These are phyloP conservation scores for Phytopythium cucurbitacearum DNA, from an alignment of 352 stramenopile genomes.

Conservation along the genomic window DNA sequence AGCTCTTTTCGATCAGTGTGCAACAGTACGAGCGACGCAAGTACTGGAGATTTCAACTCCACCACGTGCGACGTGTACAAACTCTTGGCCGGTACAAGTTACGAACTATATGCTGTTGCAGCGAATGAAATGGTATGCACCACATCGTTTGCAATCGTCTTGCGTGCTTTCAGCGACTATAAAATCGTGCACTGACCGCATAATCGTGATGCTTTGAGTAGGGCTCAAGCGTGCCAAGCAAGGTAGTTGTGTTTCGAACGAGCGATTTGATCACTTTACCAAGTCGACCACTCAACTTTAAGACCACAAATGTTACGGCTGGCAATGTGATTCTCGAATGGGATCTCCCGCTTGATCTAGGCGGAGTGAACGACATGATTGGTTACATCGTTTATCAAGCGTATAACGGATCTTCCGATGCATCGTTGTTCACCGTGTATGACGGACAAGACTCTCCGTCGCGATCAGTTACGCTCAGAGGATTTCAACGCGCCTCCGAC, in stretches of 20 bases:
- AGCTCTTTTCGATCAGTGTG: not conserved
- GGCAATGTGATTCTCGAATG: constrained; percentile 54
- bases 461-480: constrained; percentile 17
- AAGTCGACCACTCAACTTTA: constrained; percentile 36
- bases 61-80: constrained; percentile 29
- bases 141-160: not conserved
- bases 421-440: constrained; percentile 38
- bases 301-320: constrained; percentile 24
- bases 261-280: constrained; percentile 26
- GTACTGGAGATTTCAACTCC: not conserved
- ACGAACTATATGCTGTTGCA: constrained; percentile 41
- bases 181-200: not conserved
- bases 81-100: constrained; percentile 29
- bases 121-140: constrained; percentile 30
- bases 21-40: not conserved
- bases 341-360: constrained; percentile 44
- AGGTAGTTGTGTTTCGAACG: constrained; percentile 16
- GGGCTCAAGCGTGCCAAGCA: constrained; percentile 28
- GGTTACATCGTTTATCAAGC: constrained; percentile 55
- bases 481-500: constrained; percentile 15
- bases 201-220: not conserved
- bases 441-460: constrained; percentile 38
- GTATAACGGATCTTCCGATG: constrained; percentile 8
- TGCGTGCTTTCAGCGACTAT: not conserved
- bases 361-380: constrained; percentile 30